Evolutionary conservation across 148 eudicot species (phyloP), one percentile per base, ranked within the genome.

Genomic region (Hydrangea macrophylla): DNA sequence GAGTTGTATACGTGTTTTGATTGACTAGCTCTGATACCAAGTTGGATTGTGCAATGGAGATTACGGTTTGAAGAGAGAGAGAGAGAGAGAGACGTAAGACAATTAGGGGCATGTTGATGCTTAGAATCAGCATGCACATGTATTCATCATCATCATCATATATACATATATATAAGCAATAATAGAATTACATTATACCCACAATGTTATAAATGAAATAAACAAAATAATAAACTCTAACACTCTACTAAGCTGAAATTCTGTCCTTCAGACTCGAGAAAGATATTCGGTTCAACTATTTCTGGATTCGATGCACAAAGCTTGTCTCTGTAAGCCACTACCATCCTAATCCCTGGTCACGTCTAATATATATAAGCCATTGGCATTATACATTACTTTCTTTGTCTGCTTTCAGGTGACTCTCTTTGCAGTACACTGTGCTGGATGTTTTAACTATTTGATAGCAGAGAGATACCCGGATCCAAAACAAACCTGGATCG

Each of bases 381-480:
- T 57, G 36, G 17, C 27, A 53, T 1, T 15, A 57, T 57, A 20
- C 24, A 3, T 57, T 57, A 18, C 36, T 28, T 28, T 13, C 60
- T 55, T 18, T 26, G 6, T 55, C 27, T 28, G 60, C 3, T 57
- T 12, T 6, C 36, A 27, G 60, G 35, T 27, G 4, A 88, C 99
- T n/a, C 72, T 91, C 18, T 94, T 94, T 53, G 91, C 91, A 6
- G 96, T 91, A n/a, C 99, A 94, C 55, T 85, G 84, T 65, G 92
- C 97, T 9, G 99, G 91, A 30, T 91, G 99, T 80, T 85, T 94
- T 71, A 81, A 84, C 76, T 94, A 88, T 73, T 73, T 84, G 62
- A 82, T 94, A 40, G 99, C 97, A n/a, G 96, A 86, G 59, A 78
- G 80, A 69, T 84, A 90, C 62, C 82, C 78, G 17, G 82, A 94